These are phyloP conservation scores for Lodderomyces metapsilosis DNA, from an alignment of 1,139 yeast genomes.

Conservation along the genomic window DNA sequence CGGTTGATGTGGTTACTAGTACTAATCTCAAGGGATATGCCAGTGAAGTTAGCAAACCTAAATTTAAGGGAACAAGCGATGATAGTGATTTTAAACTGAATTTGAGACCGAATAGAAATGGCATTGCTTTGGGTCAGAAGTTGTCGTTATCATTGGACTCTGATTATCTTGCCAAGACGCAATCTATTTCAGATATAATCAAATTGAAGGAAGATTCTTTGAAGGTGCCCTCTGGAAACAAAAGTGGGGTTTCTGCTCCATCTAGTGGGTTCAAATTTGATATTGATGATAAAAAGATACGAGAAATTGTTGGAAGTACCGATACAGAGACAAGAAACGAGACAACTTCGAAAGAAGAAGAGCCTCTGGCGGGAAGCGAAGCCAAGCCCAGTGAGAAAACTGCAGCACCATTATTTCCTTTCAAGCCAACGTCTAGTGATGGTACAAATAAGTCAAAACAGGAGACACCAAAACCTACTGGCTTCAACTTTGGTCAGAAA, in stretches of 20 bases:
- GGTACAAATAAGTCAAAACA: neutral
- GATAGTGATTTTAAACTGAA: constrained; percentile 7
- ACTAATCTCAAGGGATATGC: constrained; percentile 29
- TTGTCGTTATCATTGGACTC: constrained; percentile 25
- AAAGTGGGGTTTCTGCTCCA: constrained; percentile 20
- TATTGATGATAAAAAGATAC: constrained; percentile 1
- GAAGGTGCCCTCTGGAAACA: constrained; percentile 5
- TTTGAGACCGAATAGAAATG: constrained; percentile 6
- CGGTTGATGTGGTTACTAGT: constrained; percentile 7
- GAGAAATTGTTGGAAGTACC: neutral
- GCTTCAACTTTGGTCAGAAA: neutral
- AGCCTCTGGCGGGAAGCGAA: neutral
- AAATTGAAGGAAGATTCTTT: constrained; percentile 25
- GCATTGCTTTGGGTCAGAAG: constrained; percentile 15
- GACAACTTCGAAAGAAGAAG: neutral
- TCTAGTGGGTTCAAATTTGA: constrained; percentile 41
- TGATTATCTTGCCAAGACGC: constrained; percentile 25
- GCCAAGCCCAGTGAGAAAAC: neutral
- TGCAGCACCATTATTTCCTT: neutral
- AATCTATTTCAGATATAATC: constrained; percentile 27
- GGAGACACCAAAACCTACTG: neutral
- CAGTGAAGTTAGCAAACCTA: constrained; percentile 31
- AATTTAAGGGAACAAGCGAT: constrained; percentile 16
- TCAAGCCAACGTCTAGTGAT: neutral
- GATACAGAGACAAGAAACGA: neutral